phyloP scores from a whole-genome alignment of 306 rosid genomes.

The Malus orientalis region DNA sequence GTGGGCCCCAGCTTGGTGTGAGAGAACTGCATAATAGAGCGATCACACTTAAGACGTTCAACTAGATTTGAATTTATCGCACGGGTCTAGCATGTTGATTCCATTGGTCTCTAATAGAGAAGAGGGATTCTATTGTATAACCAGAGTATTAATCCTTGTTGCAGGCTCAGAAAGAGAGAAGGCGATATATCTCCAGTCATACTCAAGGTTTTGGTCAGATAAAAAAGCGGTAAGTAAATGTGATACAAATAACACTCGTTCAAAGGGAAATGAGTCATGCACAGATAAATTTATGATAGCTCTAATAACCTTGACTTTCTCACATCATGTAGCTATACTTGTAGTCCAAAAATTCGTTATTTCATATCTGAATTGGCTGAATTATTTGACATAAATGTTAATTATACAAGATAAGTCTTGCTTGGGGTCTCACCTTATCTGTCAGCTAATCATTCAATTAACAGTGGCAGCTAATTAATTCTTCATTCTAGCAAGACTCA shows the following conservation, averaged over 20 bases:
- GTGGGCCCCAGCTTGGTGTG: neutral
- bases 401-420: neutral
- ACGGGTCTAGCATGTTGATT: no score
- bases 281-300: neutral
- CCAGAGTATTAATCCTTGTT: neutral
- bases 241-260: neutral
- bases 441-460: conserved; percentile 14
- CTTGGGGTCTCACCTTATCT: neutral
- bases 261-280: neutral
- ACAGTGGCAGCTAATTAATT: neutral
- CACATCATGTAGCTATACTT: neutral
- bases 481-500: neutral
- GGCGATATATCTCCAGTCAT: neutral
- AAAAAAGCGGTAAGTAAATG: neutral
- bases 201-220: neutral
- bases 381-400: neutral
- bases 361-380: neutral
- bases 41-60: neutral
- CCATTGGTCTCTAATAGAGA: no score
- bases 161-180: neutral
- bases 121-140: no score
- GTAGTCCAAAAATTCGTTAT: neutral
- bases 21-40: neutral
- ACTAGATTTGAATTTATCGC: no score
- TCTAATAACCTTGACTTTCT: neutral